Evolutionary conservation across 2,329 filamentous ascomycete genomes (phyloP), one percentile per base, ranked within the genome.

Genomic region (Fusarium heterosporum): DNA sequence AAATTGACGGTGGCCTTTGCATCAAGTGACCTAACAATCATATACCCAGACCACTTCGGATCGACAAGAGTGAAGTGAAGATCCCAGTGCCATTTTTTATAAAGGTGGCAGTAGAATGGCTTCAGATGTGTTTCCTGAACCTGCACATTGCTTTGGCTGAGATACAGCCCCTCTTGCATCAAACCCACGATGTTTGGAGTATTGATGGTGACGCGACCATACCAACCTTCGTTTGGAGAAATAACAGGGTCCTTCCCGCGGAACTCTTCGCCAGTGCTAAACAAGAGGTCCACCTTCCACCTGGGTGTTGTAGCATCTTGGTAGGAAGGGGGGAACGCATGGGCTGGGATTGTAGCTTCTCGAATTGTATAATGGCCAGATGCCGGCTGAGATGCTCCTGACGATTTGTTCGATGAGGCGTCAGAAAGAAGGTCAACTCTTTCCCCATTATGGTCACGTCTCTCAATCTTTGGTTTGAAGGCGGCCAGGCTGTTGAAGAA

Each of bases 71-170:
- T 1, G 14, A 17, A 56, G 4, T n/a, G 19, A 2, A 48, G 54
- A 12, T 38, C 1, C 13, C 25, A 17, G 1, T 3, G 26, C 28
- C 16, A 1, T 0, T 0, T 7, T 0, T 14, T 2, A 2, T 12
- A 16, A 17, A 0, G 13, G 9, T 1, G 14, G 1, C 1, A 0
- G 1, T 13, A 16, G 11, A 0, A 2, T 6, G 8, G 4, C 0
- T 7, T n/a, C 4, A 55, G 2, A 14, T 50, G 13, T 6, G 4
- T 55, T 8, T 43, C 39, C 8, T 26, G 0, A 6, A 19, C 2
- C 4, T 19, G 22, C 0, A 30, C 25, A 2, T 32, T 43, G 0
- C 38, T 1, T 0, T 39, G 6, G 12, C 39, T 45, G 5, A 57
- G 22, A 13, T 45, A 6, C 13, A 57, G n/a, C 1, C 25, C 54